phyloP scores from a whole-genome alignment of 192 early-diverging fungal species.

The Gigaspora rosea region DNA sequence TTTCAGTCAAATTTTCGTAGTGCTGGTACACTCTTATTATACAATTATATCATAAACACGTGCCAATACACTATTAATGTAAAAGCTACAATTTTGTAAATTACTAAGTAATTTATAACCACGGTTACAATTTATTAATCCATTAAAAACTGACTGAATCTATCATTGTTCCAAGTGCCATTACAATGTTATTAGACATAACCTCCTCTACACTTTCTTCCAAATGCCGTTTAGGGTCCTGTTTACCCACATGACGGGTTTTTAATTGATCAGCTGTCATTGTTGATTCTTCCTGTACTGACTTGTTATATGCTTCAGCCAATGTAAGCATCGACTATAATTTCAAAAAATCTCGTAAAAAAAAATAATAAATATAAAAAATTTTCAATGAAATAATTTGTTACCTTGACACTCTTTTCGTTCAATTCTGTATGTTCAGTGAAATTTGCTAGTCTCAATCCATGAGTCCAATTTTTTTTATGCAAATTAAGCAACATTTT shows the following conservation, averaged over 20 bases:
- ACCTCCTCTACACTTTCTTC: conserved; percentile 88
- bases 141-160: conserved; percentile 70
- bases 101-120: too few relatives aligned
- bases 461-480: conserved; percentile 99
- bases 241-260: conserved; percentile 99
- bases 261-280: conserved; percentile 93
- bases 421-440: conserved; percentile 79
- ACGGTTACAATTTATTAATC: too few relatives aligned
- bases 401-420: conserved; percentile 82
- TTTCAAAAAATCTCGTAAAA: neutral
- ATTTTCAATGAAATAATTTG: neutral
- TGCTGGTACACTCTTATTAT: too few relatives aligned
- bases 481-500: conserved; percentile 99
- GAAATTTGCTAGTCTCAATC: conserved; percentile 84
- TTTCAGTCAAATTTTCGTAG: too few relatives aligned
- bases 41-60: too few relatives aligned
- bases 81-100: too few relatives aligned
- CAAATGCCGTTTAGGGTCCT: conserved; percentile 99
- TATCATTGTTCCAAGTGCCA: conserved; percentile 89
- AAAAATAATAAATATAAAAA: neutral
- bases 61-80: too few relatives aligned
- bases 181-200: conserved; percentile 97
- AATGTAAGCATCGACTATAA: conserved; percentile 81
- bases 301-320: conserved; percentile 96
- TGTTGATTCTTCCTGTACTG: conserved; percentile 94